A percentile compares a stretch with the other conserved stretches of the same genome.
Evolutionary conservation across 2,329 filamentous ascomycete species (phyloP).

Genomic region (Tympanopsis confertula): DNA sequence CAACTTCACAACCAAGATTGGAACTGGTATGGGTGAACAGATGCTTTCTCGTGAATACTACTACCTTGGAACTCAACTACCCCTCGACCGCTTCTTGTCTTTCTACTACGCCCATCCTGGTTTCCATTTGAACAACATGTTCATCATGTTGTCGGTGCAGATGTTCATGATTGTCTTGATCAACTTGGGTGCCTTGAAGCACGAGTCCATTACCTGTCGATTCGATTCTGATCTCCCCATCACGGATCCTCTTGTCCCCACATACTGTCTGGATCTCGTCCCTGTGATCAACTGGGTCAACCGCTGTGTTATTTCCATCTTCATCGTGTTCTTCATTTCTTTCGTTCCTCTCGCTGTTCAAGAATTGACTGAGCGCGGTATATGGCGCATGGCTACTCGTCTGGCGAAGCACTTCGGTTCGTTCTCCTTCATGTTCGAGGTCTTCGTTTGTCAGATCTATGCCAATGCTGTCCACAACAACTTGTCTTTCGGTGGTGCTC

Average conservation of each 20-base stretch:
- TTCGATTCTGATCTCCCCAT: slow-evolving; percentile 82
- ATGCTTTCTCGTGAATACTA: slow-evolving; percentile 99
- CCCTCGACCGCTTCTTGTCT: slow-evolving; percentile 91
- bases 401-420: slow-evolving; percentile 92
- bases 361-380: slow-evolving; percentile 87
- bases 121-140: slow-evolving; percentile 99
- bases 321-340: slow-evolving; percentile 97
- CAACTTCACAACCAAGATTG: slow-evolving; percentile 99
- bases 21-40: slow-evolving; percentile 99
- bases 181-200: slow-evolving; percentile 75
- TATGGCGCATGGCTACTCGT: slow-evolving; percentile 83
- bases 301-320: slow-evolving; percentile 89
- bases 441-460: slow-evolving; percentile 98
- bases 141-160: slow-evolving; percentile 97
- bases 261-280: slow-evolving; percentile 76
- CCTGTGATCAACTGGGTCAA: slow-evolving; percentile 88
- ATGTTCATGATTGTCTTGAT: slow-evolving; percentile 93
- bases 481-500: slow-evolving; percentile 87
- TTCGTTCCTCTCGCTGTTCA: slow-evolving; percentile 90
- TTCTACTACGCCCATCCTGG: slow-evolving; percentile 99
- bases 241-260: slow-evolving; percentile 81
- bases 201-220: slow-evolving; percentile 77
- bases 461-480: slow-evolving; percentile 91
- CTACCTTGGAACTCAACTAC: slow-evolving; percentile 92
- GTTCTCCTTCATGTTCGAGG: slow-evolving; percentile 90